Evolutionary conservation across 495 filamentous ascomycete genomes (phyloP), one percentile per base, ranked within the genome.

Genomic region (Penicillium arizonense): DNA sequence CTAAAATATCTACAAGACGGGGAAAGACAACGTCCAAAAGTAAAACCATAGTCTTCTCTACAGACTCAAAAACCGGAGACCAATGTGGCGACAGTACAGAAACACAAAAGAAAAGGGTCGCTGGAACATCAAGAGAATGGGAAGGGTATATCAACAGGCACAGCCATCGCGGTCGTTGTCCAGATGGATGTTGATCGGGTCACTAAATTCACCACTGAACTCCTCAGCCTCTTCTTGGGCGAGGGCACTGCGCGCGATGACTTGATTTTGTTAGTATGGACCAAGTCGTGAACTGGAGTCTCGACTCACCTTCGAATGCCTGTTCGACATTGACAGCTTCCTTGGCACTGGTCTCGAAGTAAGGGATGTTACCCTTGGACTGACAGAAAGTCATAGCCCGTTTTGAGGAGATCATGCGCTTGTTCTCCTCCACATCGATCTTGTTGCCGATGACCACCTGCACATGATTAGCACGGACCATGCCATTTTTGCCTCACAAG

Each of bases 311-410:
- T 79, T 97, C 94, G 67, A 99, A 99, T 44, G 94, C 95, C 72
- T 97, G 89, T 76, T 99, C 94, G 12, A 99, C 94, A 61, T 97
- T 97, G 65, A 96, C 84, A 23, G 92, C 95, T 70, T 99, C 94
- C 78, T 99, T 99, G 34, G 94, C 94, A 73, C 92, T 97, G 6
- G 94, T 97, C 81, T 99, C 94, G 63, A 97, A 99, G 70, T 97
- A 99, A 3, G 95, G 95, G 56, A 98, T 96, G 47, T 87, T 88
- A 24, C 95, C 95, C 72, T 97, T 97, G 21, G 89, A 94, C 72
- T 96, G 90, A 69, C 95, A 99, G 73, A 96, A 99, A 7, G 92
- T 89, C 86, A 90, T 92, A 18, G 94, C 94, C 51, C 93, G 82
- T 80, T 96, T 97, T 57, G 85, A 89, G 12, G 91, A 94, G 56